Evolutionary conservation across 116 monocot species (phyloP).

Genomic region (Trichopus zeylanicus): DNA sequence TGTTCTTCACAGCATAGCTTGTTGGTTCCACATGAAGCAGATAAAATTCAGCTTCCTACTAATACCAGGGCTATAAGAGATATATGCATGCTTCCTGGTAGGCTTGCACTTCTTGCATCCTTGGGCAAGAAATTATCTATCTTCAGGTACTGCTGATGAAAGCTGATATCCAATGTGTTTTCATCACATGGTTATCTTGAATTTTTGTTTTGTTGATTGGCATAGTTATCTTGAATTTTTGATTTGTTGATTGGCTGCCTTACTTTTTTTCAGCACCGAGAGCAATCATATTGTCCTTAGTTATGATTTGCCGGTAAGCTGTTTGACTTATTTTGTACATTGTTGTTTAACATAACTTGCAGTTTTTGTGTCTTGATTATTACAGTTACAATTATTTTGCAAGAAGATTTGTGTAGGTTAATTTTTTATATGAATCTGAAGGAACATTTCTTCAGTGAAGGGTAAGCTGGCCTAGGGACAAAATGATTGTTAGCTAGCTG

Average conservation of each 20-base stretch:
- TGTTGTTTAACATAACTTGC: too few species aligned
- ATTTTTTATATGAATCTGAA: background rate
- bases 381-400: too few species aligned
- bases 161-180: too few species aligned
- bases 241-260: background rate
- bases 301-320: constrained; percentile 77
- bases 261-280: constrained; percentile 47
- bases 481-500: background rate
- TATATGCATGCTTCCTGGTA: constrained; percentile 46
- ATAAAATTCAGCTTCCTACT: constrained; percentile 52
- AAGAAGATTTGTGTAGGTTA: too few species aligned
- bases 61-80: constrained; percentile 67
- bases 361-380: too few species aligned
- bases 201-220: background rate
- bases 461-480: background rate
- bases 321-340: background rate
- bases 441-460: background rate
- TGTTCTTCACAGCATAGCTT: constrained; percentile 44
- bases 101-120: constrained; percentile 69
- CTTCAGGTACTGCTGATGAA: constrained; percentile 49
- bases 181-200: too few species aligned
- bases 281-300: constrained; percentile 73
- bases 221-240: background rate
- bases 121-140: constrained; percentile 71
- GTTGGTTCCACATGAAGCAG: constrained; percentile 32